Percentiles rank a stretch among this genome's conserved stretches.
These are phyloP conservation scores for Ceratocystis lukuohia DNA, from an alignment of 2,329 filamentous ascomycete genomes.

Conservation along the genomic window DNA sequence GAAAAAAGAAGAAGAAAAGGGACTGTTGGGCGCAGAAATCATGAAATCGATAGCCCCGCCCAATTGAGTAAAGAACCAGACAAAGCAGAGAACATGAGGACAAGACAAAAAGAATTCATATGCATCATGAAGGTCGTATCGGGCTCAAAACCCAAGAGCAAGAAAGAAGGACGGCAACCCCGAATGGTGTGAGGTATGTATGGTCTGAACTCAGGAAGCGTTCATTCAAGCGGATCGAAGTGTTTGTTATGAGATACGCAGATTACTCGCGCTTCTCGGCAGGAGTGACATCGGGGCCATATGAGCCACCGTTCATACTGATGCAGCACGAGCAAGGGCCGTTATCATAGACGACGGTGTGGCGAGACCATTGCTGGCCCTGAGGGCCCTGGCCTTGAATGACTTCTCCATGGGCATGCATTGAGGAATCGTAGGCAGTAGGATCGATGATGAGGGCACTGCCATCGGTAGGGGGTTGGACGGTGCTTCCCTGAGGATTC, in stretches of 20 bases:
- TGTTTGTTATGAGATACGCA: not conserved
- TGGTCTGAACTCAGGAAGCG: conserved; percentile 10
- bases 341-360: conserved; percentile 47
- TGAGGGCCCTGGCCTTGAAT: conserved; percentile 36
- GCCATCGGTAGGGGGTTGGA: not conserved
- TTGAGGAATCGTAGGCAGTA: conserved; percentile 24
- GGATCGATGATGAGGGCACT: conserved; percentile 19
- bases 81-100: not conserved
- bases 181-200: not conserved
- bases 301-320: conserved; percentile 36
- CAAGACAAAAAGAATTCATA: conserved; percentile 8
- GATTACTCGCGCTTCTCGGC: conserved; percentile 34
- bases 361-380: conserved; percentile 41
- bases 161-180: not conserved
- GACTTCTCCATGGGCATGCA: conserved; percentile 35
- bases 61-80: not conserved
- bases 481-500: not conserved
- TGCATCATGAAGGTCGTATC: conserved; percentile 5
- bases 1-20: not conserved
- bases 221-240: not conserved
- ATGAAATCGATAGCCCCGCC: not conserved
- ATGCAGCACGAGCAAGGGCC: conserved; percentile 44
- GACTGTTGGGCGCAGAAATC: not conserved
- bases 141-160: not conserved
- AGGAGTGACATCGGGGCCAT: conserved; percentile 40